A percentile compares a stretch with the other conserved stretches of the same genome.
Evolutionary conservation across 2,329 filamentous ascomycete genomes (phyloP).

Genomic region (Penicillium sclerotigenum): DNA sequence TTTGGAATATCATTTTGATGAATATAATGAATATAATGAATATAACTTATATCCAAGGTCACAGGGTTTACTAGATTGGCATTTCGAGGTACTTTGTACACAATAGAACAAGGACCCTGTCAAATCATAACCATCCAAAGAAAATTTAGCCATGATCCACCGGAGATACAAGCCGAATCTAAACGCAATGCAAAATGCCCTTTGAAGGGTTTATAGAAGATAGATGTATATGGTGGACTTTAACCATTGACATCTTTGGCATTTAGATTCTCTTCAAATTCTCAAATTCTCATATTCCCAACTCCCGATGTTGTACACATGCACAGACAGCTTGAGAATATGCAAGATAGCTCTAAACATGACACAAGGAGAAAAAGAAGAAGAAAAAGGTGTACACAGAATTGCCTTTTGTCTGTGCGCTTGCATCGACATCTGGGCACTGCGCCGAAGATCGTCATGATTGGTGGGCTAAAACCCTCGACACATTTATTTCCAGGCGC

Average conservation of each 20-base stretch:
- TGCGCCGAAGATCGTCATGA: conserved; percentile 1
- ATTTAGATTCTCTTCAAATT: neutral
- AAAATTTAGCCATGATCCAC: neutral
- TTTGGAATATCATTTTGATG: no score
- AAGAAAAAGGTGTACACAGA: neutral
- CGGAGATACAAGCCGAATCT: neutral
- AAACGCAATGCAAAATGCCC: neutral
- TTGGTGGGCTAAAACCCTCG: conserved; percentile 14
- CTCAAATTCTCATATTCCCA: neutral
- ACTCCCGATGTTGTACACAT: neutral
- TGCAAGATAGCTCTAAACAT: neutral
- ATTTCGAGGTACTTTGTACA: neutral
- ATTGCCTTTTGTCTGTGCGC: conserved; percentile 15
- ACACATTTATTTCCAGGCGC: neutral
- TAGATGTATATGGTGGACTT: neutral
- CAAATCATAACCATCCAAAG: neutral
- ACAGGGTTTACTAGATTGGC: no score
- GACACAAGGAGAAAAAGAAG: neutral
- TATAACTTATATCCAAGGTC: no score
- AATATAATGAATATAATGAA: no score
- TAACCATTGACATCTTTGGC: conserved; percentile 3
- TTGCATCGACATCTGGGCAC: conserved; percentile 4
- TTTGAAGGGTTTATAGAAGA: neutral
- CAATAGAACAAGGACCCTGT: no score
- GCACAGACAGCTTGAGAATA: neutral